Base-by-base conservation (phyloP, 2,329 filamentous ascomycete species). In the Fusarium irregulare region DNA sequence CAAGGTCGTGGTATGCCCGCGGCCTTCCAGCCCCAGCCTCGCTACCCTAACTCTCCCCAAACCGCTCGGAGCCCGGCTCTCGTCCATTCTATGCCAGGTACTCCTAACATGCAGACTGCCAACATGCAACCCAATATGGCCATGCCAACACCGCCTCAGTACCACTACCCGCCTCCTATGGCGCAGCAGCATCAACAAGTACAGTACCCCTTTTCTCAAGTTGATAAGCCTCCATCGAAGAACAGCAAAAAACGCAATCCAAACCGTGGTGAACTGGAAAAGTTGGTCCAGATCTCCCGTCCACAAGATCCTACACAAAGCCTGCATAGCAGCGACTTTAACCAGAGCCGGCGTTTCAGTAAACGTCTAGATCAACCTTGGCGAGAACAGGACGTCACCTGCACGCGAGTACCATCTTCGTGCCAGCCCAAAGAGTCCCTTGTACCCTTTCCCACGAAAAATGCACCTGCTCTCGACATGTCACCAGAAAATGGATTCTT, bases 401-500 rank as follows among this genome's bases (percentile, higher is more conserved):
- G 58, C 56, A 66, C 66, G 34, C 70, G 72, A 59, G 64, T 65
- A 48, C 56, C 68, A 50, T 74, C 73, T 45, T 70, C 68, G 54
- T 62, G 59, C 61, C 60, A 57, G 21, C 56, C 48, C 34, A 72
- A 63, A 62, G 61, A 64, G 12, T 46, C 57, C 25, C 25, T 56
- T 20, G 60, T 73, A 49, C 42, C 56, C 37, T 47, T 44, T 46
- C 40, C 72, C 48, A 47, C 46, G n/a, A 46, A 51, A 55, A 56
- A 64, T 34, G 42, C 60, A 76, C 70, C 73, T 75, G 34, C 75
- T 70, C 76, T 88, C 77, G 88, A 93, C 81, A 81, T 94, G 62
- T 90, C 90, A 68, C 91, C 91, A 64, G 88, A 89, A 76, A 90
- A 84, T 77, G 88, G 88, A 76, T 86, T 89, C 72, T 93, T 91